Evolutionary conservation across 1,284 basidiomycete genomes (phyloP).

Genomic region (Exobasidium rhododendri): DNA sequence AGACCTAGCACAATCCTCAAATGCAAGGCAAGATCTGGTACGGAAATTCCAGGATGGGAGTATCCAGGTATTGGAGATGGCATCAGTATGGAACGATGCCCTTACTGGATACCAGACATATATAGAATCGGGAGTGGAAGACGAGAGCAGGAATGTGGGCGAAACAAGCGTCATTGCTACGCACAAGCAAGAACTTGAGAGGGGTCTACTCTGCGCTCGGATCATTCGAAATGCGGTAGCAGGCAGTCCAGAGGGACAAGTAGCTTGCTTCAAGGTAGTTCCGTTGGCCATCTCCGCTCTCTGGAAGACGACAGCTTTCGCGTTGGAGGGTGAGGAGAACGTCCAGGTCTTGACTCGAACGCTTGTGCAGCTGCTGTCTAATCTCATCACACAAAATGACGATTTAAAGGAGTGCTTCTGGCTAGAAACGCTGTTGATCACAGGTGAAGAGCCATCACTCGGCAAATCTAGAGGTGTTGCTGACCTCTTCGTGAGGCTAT

Average conservation of each 20-base stretch:
- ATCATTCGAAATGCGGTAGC: conserved; percentile 6
- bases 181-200: neutral
- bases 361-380: conserved; percentile 9
- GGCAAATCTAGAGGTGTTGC: neutral
- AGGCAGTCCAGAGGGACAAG: neutral
- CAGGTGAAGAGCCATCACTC: neutral
- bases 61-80: no score
- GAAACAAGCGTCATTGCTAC: no score
- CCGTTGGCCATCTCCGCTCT: neutral
- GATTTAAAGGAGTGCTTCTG: conserved; percentile 1
- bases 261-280: neutral
- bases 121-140: no score
- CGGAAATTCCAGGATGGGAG: no score
- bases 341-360: neutral
- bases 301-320: conserved; percentile 7
- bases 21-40: neutral
- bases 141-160: no score
- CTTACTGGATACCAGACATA: no score
- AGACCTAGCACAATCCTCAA: neutral
- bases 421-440: neutral
- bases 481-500: neutral
- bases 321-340: neutral
- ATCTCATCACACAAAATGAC: conserved; percentile 8
- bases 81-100: no score
- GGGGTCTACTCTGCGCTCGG: conserved; percentile 1